phyloP scores from a whole-genome alignment of 2,329 filamentous ascomycete genomes.

The Aspergillus texensis region DNA sequence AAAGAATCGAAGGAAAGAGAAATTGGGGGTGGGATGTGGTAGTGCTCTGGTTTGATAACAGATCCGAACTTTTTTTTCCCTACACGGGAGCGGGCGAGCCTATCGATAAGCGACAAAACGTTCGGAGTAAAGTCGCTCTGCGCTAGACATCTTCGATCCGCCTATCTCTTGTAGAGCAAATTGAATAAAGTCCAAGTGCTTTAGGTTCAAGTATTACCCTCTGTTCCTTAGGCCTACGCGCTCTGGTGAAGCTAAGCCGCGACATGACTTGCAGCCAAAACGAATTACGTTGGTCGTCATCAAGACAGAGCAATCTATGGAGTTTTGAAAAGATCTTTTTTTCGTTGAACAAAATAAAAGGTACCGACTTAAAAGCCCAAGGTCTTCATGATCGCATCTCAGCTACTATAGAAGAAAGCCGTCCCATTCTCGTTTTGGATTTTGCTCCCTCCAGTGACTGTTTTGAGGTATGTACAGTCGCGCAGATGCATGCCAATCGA shows the following conservation, averaged over 20 bases:
- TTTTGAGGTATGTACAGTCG: conserved; percentile 43
- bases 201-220: not conserved
- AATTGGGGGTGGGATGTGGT: conserved; percentile 54
- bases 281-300: not conserved
- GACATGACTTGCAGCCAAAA: not conserved
- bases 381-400: conserved; percentile 47
- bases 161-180: not conserved
- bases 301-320: conserved; percentile 10
- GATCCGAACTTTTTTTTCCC: conserved; percentile 33
- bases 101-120: conserved; percentile 39
- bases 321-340: conserved; percentile 17
- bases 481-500: conserved; percentile 45
- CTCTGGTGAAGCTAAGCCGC: not conserved
- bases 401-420: conserved; percentile 45
- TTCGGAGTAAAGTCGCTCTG: not conserved
- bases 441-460: conserved; percentile 41
- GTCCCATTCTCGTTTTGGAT: conserved; percentile 42
- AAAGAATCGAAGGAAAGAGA: conserved; percentile 72
- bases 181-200: not conserved
- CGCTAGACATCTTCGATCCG: not conserved
- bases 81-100: conserved; percentile 14
- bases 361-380: conserved; percentile 25
- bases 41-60: conserved; percentile 14
- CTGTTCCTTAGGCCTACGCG: not conserved
- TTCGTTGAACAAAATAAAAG: conserved; percentile 28